phyloP scores from a whole-genome alignment of 202 grass and related monocot genomes.

The Dendrocalamus latiflorus region DNA sequence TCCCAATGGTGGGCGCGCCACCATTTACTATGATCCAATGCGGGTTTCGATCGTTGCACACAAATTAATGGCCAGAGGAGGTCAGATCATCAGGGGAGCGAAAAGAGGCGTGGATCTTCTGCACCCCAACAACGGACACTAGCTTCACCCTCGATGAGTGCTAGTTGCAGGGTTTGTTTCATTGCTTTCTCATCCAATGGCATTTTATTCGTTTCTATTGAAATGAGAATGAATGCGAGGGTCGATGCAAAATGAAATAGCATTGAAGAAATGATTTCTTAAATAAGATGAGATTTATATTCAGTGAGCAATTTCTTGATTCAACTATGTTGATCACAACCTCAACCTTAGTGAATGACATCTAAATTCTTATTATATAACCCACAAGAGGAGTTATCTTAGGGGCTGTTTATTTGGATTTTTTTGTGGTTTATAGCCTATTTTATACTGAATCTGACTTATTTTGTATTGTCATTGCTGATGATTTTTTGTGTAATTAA shows the following conservation, averaged over 20 bases:
- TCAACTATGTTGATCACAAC: not conserved
- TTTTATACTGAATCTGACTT: too few species aligned
- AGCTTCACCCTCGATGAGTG: not conserved
- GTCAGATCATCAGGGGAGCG: not conserved
- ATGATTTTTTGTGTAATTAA: too few species aligned
- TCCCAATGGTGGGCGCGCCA: constrained; percentile 16
- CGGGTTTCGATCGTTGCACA: not conserved
- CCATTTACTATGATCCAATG: not conserved
- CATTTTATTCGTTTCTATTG: not conserved
- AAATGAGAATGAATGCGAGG: not conserved
- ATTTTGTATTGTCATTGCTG: too few species aligned
- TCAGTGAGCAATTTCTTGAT: too few species aligned
- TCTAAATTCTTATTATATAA: not conserved
- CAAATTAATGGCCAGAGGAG: constrained; percentile 1
- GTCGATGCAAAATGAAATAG: not conserved
- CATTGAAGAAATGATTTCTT: too few species aligned
- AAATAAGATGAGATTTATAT: too few species aligned
- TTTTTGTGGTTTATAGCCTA: too few species aligned
- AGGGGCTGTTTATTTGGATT: too few species aligned
- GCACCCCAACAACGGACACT: not conserved
- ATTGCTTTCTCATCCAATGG: not conserved
- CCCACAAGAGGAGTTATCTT: too few species aligned
- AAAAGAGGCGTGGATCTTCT: not conserved
- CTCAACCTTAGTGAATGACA: not conserved
- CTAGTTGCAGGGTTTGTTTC: not conserved